phyloP scores from a whole-genome alignment of 805 yeast species.

The Ogataea corticis region DNA sequence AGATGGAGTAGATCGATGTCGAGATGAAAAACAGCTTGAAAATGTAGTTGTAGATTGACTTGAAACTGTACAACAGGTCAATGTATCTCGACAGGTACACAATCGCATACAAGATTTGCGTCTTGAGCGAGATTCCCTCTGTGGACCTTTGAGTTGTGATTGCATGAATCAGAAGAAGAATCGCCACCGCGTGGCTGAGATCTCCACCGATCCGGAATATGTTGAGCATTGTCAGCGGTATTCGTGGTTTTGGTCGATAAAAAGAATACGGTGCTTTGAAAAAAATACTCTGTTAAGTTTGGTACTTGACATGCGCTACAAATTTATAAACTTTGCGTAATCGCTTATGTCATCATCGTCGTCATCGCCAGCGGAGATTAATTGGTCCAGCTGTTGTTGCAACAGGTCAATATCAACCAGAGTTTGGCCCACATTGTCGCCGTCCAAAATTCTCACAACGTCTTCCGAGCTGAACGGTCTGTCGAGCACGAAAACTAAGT shows the following conservation, averaged over 20 bases:
- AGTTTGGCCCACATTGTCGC: too few relatives aligned
- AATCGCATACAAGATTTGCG: constrained; percentile 74
- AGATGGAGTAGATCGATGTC: constrained; percentile 73
- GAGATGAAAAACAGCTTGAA: constrained; percentile 83
- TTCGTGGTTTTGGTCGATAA: neutral
- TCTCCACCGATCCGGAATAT: constrained; percentile 57
- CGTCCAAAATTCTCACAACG: constrained; percentile 30
- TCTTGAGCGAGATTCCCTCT: constrained; percentile 84
- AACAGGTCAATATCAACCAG: constrained; percentile 26
- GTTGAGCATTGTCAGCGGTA: constrained; percentile 35
- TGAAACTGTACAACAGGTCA: constrained; percentile 56
- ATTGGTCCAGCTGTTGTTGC: neutral
- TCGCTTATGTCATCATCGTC: constrained; percentile 13
- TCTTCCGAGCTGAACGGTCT: constrained; percentile 28
- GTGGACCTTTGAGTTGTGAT: constrained; percentile 65
- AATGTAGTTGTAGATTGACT: constrained; percentile 70
- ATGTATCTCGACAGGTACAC: constrained; percentile 76
- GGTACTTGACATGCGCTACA: neutral
- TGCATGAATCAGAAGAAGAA: constrained; percentile 70
- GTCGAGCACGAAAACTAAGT: constrained; percentile 18
- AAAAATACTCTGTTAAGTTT: neutral
- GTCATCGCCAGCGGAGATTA: constrained; percentile 14
- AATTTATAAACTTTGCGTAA: constrained; percentile 1
- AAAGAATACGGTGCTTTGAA: neutral
- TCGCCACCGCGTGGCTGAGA: constrained; percentile 77